These are phyloP conservation scores for Tulasnella sp. DNA, from an alignment of 768 basidiomycete genomes.

Conservation along the genomic window DNA sequence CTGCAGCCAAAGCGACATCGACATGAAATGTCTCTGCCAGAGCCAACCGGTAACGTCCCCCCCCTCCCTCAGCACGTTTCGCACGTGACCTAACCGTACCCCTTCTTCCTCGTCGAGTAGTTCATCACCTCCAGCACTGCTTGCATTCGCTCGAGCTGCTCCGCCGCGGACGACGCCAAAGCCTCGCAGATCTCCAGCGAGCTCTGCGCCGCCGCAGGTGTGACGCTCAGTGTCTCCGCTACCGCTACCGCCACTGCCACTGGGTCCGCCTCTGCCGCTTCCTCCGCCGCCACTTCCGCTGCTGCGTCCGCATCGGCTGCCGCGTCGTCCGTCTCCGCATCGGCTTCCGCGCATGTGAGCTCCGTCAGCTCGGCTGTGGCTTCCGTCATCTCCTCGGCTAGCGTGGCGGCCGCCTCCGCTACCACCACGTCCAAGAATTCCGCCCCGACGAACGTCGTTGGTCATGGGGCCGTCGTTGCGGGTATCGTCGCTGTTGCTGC, in stretches of 20 bases:
- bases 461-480: background rate
- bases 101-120: background rate
- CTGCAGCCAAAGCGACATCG: slow-evolving; percentile 32
- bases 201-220: slow-evolving; percentile 2
- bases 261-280: slow-evolving; percentile 5
- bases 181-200: background rate
- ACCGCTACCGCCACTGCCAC: background rate
- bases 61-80: too few relatives aligned
- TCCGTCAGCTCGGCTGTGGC: background rate
- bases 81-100: background rate
- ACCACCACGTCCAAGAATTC: too few relatives aligned
- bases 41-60: slow-evolving; percentile 17
- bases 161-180: background rate
- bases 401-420: too few relatives aligned
- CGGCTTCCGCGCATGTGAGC: too few relatives aligned
- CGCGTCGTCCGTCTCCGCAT: background rate
- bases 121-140: slow-evolving; percentile 7
- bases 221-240: too few relatives aligned
- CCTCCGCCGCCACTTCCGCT: background rate
- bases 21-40: slow-evolving; percentile 50
- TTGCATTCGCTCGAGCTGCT: slow-evolving; percentile 1
- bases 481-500: background rate
- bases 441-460: background rate
- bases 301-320: background rate
- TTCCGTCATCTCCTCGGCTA: background rate